Evolutionary conservation across 345 rosid genomes (phyloP).

Genomic region (Euphorbia lathyris): DNA sequence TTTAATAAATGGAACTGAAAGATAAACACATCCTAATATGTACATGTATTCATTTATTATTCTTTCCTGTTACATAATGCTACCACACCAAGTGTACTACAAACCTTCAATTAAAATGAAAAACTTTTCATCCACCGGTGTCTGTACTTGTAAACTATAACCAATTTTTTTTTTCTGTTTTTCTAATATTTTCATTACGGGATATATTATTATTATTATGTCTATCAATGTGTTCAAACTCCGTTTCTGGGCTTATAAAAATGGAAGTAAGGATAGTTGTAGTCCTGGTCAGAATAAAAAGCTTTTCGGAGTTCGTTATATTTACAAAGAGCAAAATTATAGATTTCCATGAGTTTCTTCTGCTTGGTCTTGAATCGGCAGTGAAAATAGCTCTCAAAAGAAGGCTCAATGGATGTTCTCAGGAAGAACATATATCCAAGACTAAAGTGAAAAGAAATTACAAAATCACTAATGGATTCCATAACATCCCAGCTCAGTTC

Average conservation of each 20-base stretch:
- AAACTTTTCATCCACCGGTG: no score
- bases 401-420: constrained; percentile 27
- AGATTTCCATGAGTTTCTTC: constrained; percentile 16
- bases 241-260: no score
- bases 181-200: no score
- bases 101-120: no score
- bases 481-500: constrained; percentile 34
- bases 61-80: no score
- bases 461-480: constrained; percentile 31
- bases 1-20: no score
- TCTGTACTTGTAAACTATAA: no score
- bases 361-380: constrained; percentile 22
- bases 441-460: constrained; percentile 19
- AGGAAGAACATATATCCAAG: constrained; percentile 26
- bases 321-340: constrained; percentile 16
- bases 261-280: neutral
- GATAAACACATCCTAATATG: no score
- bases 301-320: constrained; percentile 17
- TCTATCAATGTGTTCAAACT: neutral
- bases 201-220: no score
- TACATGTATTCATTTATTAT: no score
- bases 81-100: no score
- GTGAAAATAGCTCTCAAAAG: constrained; percentile 31
- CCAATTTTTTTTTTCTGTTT: no score
- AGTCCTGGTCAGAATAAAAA: constrained; percentile 2